These are phyloP conservation scores for Kodamaea leandrae DNA, from an alignment of 805 yeast genomes.

Conservation along the genomic window DNA sequence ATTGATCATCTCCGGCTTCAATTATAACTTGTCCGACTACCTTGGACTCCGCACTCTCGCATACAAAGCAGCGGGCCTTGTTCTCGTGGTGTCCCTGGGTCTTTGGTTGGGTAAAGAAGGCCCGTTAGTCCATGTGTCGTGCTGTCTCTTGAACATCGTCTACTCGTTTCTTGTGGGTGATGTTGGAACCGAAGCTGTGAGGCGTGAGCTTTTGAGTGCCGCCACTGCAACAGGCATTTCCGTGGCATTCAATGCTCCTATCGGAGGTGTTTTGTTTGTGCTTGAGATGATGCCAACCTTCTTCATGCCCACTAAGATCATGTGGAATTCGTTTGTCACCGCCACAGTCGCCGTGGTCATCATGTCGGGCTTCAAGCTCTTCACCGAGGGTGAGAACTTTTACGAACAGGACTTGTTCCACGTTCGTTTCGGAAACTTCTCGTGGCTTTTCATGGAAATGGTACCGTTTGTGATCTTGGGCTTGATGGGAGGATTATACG, in stretches of 20 bases:
- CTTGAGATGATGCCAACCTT: slow-evolving; percentile 66
- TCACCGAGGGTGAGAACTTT: slow-evolving; percentile 40
- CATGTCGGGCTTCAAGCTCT: slow-evolving; percentile 39
- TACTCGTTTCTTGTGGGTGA: slow-evolving; percentile 31
- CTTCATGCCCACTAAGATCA: slow-evolving; percentile 57
- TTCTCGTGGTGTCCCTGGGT: slow-evolving; percentile 70
- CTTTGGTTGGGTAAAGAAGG: slow-evolving; percentile 86
- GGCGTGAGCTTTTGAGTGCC: slow-evolving; percentile 67
- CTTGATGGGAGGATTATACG: slow-evolving; percentile 64
- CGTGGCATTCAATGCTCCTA: slow-evolving; percentile 82
- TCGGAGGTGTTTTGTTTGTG: slow-evolving; percentile 82
- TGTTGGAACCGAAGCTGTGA: slow-evolving; percentile 50
- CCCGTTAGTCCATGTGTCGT: slow-evolving; percentile 77
- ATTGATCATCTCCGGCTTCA: slow-evolving; percentile 63
- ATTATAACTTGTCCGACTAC: slow-evolving; percentile 45
- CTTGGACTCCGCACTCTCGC: slow-evolving; percentile 52
- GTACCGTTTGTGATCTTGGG: slow-evolving; percentile 75
- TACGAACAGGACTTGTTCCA: slow-evolving; percentile 52
- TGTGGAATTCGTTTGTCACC: slow-evolving; percentile 84
- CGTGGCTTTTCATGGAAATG: slow-evolving; percentile 71
- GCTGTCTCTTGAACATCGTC: slow-evolving; percentile 48
- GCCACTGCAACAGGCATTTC: slow-evolving; percentile 83
- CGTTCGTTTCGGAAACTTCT: slow-evolving; percentile 64
- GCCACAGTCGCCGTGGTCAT: slow-evolving; percentile 71
- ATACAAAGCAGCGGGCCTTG: slow-evolving; percentile 55